Conservation (phyloP, 192 early-diverging fungal genomes). For the Coemansia sp. region DNA sequence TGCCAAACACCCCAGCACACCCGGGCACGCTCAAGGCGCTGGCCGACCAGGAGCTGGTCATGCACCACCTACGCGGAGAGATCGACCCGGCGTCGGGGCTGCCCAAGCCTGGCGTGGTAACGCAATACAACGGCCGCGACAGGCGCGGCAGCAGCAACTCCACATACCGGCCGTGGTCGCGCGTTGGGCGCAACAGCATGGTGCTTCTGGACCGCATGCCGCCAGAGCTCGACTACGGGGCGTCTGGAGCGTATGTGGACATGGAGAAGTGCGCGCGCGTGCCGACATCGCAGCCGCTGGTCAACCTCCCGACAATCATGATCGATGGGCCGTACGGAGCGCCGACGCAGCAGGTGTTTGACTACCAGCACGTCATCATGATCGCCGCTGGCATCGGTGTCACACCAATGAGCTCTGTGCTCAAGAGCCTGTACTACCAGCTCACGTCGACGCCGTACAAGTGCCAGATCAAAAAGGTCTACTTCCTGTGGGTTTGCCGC, state of each 20-base stretch:
- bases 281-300: conserved; percentile 21
- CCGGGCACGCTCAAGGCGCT: conserved; percentile 34
- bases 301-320: conserved; percentile 59
- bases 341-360: conserved; percentile 73
- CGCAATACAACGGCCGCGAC: conserved; percentile 17
- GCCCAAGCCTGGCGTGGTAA: conserved; percentile 27
- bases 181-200: conserved; percentile 37
- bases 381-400: conserved; percentile 76
- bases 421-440: conserved; percentile 66
- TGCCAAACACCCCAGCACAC: conserved; percentile 12
- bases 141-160: conserved; percentile 11
- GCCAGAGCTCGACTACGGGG: conserved; percentile 36
- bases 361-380: conserved; percentile 65
- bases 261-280: conserved; percentile 11
- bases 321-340: conserved; percentile 84
- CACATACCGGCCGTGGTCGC: conserved; percentile 44
- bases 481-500: conserved; percentile 70
- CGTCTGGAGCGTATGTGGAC: conserved; percentile 24
- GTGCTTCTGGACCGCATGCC: conserved; percentile 52
- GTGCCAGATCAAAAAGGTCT: conserved; percentile 49
- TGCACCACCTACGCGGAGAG: conserved; percentile 43
- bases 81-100: conserved; percentile 38
- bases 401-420: conserved; percentile 71
- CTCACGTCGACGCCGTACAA: conserved; percentile 25
- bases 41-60: conserved; percentile 51